Conservation (phyloP, 164 flowering plant genomes). For the Vitis riparia region DNA sequence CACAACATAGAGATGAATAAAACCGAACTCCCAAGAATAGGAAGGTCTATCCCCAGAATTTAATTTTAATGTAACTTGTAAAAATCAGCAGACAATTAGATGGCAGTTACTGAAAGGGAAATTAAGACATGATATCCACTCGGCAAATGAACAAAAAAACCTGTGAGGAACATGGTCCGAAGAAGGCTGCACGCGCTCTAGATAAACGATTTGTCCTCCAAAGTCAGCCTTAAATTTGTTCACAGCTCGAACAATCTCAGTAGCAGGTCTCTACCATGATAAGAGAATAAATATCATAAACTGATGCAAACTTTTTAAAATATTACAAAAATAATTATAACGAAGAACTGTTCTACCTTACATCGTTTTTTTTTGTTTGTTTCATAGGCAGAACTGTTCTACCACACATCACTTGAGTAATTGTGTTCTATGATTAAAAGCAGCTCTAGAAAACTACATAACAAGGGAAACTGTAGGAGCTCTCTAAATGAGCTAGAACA, state of each 20-base stretch:
- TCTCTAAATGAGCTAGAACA: no score
- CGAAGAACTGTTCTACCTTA: no score
- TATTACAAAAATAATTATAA: no score
- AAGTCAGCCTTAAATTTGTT: conserved; percentile 96
- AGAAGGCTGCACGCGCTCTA: conserved; percentile 96
- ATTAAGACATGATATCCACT: neutral
- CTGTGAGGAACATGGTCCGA: conserved; percentile 97
- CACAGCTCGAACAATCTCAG: conserved; percentile 81
- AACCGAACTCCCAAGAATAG: neutral
- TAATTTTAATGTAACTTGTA: neutral
- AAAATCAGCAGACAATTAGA: neutral
- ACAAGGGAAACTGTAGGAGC: no score
- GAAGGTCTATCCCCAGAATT: neutral
- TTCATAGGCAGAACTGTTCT: no score
- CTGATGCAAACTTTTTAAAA: neutral
- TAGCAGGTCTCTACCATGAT: conserved; percentile 70
- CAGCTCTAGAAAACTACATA: no score
- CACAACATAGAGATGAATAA: neutral
- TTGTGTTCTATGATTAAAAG: no score
- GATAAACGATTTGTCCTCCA: conserved; percentile 85
- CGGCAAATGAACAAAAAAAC: conserved; percentile 31
- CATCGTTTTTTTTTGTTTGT: no score
- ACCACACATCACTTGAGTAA: no score
- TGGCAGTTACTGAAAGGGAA: neutral
- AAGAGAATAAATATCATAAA: neutral